Base-by-base conservation (phyloP, 2,329 filamentous ascomycete genomes). In the Cytospora chrysosperma region DNA sequence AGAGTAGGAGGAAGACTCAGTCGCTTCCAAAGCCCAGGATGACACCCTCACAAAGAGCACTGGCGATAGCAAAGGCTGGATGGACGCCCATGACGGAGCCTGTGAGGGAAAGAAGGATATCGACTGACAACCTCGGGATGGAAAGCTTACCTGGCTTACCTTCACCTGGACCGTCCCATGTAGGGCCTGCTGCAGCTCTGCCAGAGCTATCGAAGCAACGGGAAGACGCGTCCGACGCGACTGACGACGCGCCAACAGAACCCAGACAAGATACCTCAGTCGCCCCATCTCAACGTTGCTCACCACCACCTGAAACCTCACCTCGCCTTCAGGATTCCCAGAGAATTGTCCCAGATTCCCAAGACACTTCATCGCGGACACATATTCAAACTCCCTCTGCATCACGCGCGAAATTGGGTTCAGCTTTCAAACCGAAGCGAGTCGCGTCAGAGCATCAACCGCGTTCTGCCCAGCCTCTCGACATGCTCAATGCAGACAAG, bases 11-110 rank as follows among this genome's bases (percentile, higher is more conserved):
- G 32, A 59, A 40, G 40, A 28, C 26, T 3, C 57, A 51, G 57
- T 34, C 53, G 15, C 52, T 40, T 37, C 61, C 64, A 4, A 63
- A 50, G 47, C 61, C 64, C 10, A 63, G 37, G 26, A 30, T 61
- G 50, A 63, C 61, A 3, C 57, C 64, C 1, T 63, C 60, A 1
- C 56, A 65, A 51, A 58, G 54, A 24, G 52, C 52, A 21, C 37
- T 63, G 27, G 63, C 61, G 8, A 63, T 63, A 1, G 60, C 63
- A 0, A 40, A 60, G 51, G 32, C 26, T 30, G 30, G 51, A 13
- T 27, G 10, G 4, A 19, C 21, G 21, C 13, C 51, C 4, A 24
- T 12, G n/a, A 12, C 51, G 2, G 34, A 57, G 30, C 55, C 59
- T 0, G 7, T n/a, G 6, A 10, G 32, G 7, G 28, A 4, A 3